Evolutionary conservation across 1,284 basidiomycete species (phyloP), one percentile per base, ranked within the genome.

Genomic region (Cutaneotrichosporon spelunceum): DNA sequence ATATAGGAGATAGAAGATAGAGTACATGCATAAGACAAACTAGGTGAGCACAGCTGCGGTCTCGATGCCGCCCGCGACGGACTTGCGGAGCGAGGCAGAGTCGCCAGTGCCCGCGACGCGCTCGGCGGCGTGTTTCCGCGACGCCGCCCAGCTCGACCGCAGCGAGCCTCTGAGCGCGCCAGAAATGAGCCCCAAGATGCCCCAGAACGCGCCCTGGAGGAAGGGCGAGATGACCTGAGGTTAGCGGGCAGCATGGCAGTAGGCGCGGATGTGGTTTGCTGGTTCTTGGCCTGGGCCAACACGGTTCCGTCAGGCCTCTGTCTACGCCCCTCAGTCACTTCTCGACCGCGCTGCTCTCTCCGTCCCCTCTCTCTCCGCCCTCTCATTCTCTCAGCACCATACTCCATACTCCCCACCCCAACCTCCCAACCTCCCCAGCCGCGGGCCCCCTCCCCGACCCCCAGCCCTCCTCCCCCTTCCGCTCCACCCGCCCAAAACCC

Each of bases 181-280:
- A n/a, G 68, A 61, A 16, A 67, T 60, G 44, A 76, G 60, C 54
- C 71, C 67, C 29, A 77, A 54, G 9, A 72, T 71, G 34, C 77
- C 78, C 78, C 78, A 79, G 36, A 78, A 62, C 30, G 75, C 72
- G 34, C 78, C 78, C 66, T 78, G 76, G 33, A 75, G 57, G 8
- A 79, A 64, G 0, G 78, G 78, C 3, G 61, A 63, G 54, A 66
- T 57, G 61, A 66, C 47, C 64, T 66, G 59, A 42, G 6, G 61
- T 58, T 4, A 60, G 59, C 49, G 52, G 23, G 27, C n/a, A n/a
- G n/a, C n/a, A n/a, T n/a, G n/a, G n/a, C n/a, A n/a, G n/a, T n/a
- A n/a, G n/a, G n/a, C n/a, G n/a, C n/a, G n/a, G n/a, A n/a, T n/a
- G n/a, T n/a, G n/a, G n/a, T n/a, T n/a, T n/a, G n/a, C n/a, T n/a